Evolutionary conservation across 352 stramenopile species (phyloP), one percentile per base, ranked within the genome.

Genomic region (Aphanomyces stellatus): DNA sequence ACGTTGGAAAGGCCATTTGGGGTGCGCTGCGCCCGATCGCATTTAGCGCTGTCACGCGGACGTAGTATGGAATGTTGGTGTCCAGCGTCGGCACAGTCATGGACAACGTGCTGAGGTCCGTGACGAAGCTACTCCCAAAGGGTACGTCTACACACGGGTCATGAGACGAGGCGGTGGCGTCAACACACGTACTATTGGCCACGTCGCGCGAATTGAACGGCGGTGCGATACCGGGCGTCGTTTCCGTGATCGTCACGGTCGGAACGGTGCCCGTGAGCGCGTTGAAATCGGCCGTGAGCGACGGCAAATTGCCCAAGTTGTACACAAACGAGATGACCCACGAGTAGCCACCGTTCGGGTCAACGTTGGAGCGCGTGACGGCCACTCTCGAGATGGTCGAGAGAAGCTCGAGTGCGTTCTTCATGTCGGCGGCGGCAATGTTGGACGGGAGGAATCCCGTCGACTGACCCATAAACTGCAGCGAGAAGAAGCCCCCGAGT

Each of bases 61-160:
- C 91, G 72, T 96, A 98, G 67, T 98, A 98, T 10, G 90, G 80
- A 5, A 98, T 88, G 31, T 97, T 97, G 56, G 98, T 86, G 41
- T 98, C 88, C 2, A 99, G 77, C 11, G 88, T 77, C 30, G 80
- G 76, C 4, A 97, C 87, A 0, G 78, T 87, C 51, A 94, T 72
- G 1, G 78, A 75, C n/a, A 97, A 72, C 51, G 93, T 76, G 43
- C 81, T 90, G 25, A 97, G 65, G 64, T 98, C 90, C 0, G 89
- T 96, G 17, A 98, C 53, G 4, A 97, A 72, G 5, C 80, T 73
- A 17, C 87, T 95, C 35, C 93, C 93, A 57, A 96, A 88, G 25
- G 88, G 91, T 10, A 96, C 53, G 19, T 79, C 80, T 88, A 51
- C 13, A 66, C 8, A 3, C 49, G 60, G 51, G 19, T 0, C 11